Percentiles rank a stretch among this genome's conserved stretches.
phyloP scores from a whole-genome alignment of 2,329 filamentous ascomycete genomes.

The Ophiobolus disseminans region DNA sequence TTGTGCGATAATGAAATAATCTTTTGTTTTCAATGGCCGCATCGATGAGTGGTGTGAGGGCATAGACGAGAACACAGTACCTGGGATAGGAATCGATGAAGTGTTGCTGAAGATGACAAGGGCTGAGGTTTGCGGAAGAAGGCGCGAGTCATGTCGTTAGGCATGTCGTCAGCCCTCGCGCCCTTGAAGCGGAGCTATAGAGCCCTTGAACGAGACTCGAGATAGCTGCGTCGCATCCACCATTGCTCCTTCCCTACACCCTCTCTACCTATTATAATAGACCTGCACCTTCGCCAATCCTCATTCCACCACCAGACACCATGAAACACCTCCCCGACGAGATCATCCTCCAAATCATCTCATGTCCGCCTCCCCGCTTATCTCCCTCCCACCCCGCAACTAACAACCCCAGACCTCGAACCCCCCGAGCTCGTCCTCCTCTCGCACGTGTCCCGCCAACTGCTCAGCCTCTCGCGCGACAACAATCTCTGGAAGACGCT shows the following conservation, averaged over 20 bases:
- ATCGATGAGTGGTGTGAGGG: too few relatives aligned
- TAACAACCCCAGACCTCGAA: slow-evolving; percentile 62
- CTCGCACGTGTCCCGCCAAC: slow-evolving; percentile 71
- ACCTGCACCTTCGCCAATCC: background rate
- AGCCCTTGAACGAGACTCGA: slow-evolving; percentile 13
- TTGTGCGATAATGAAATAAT: slow-evolving; percentile 1
- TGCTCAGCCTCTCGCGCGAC: slow-evolving; percentile 74
- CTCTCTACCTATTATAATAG: background rate
- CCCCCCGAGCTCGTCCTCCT: slow-evolving; percentile 69
- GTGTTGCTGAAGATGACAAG: too few relatives aligned
- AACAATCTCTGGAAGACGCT: slow-evolving; percentile 76
- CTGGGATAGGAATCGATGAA: too few relatives aligned
- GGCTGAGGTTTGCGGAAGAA: too few relatives aligned
- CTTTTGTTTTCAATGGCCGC: too few relatives aligned
- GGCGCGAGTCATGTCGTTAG: slow-evolving; percentile 19
- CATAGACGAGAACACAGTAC: too few relatives aligned
- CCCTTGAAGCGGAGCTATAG: slow-evolving; percentile 15
- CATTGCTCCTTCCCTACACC: slow-evolving; percentile 5
- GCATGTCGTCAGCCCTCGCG: slow-evolving; percentile 29
- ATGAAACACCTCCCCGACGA: slow-evolving; percentile 47
- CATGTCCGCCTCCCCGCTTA: slow-evolving; percentile 43
- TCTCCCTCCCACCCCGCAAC: slow-evolving; percentile 15
- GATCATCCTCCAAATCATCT: slow-evolving; percentile 53
- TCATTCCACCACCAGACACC: slow-evolving; percentile 1
- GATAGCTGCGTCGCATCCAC: slow-evolving; percentile 19